These are phyloP conservation scores for Monosporascus sp. DNA, from an alignment of 2,329 filamentous ascomycete genomes.

Conservation along the genomic window DNA sequence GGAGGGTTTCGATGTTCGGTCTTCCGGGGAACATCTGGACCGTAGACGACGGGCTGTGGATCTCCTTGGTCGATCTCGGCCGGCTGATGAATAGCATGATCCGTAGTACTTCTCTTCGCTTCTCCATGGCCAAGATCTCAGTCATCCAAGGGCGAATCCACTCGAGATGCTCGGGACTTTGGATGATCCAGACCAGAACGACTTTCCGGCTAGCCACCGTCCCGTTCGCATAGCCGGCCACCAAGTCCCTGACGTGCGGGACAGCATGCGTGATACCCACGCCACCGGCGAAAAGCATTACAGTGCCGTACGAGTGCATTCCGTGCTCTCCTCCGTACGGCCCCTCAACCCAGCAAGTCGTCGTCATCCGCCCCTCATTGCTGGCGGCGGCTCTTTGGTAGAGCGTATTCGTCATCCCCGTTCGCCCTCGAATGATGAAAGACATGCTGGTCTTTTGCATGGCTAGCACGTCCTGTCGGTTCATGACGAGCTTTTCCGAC, in stretches of 20 bases:
- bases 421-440: constrained; percentile 67
- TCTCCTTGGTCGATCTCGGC: constrained; percentile 72
- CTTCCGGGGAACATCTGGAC: constrained; percentile 82
- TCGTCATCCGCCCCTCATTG: constrained; percentile 56
- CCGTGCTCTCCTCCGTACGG: constrained; percentile 70
- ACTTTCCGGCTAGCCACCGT: constrained; percentile 68
- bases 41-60: constrained; percentile 69
- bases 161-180: constrained; percentile 73
- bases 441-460: constrained; percentile 62
- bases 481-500: constrained; percentile 53
- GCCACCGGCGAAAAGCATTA: constrained; percentile 74
- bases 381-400: constrained; percentile 62
- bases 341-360: constrained; percentile 66
- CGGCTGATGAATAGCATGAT: constrained; percentile 76
- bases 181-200: constrained; percentile 73
- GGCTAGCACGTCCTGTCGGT: constrained; percentile 51
- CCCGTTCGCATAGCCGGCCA: constrained; percentile 61
- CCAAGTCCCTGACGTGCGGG: constrained; percentile 67
- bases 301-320: constrained; percentile 71
- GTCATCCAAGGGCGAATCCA: constrained; percentile 86
- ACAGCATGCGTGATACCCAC: constrained; percentile 78
- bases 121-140: constrained; percentile 69
- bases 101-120: constrained; percentile 65
- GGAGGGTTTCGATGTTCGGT: constrained; percentile 67
- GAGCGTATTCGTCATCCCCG: constrained; percentile 66